Conservation (phyloP, 2,329 filamentous ascomycete genomes). For the Parascedosporium putredinis region DNA sequence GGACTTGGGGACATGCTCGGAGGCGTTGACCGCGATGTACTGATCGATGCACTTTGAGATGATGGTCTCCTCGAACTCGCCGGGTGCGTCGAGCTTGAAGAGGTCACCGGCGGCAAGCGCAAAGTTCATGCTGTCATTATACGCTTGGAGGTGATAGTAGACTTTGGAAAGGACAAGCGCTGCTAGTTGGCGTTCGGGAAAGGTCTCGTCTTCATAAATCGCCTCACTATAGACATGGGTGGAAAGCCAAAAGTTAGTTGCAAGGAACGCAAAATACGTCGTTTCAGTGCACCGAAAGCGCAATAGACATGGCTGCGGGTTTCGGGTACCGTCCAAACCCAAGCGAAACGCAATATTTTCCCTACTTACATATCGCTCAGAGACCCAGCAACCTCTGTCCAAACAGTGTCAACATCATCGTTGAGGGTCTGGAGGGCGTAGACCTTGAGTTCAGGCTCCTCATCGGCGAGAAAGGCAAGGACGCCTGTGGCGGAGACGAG, state of each 20-base stretch:
- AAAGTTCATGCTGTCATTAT: slow-evolving; percentile 99
- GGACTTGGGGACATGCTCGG: slow-evolving; percentile 35
- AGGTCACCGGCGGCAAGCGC: slow-evolving; percentile 89
- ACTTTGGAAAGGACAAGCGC: slow-evolving; percentile 94
- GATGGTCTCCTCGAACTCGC: slow-evolving; percentile 98
- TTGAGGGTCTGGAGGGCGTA: slow-evolving; percentile 94
- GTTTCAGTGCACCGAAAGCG: no score
- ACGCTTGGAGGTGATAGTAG: slow-evolving; percentile 97
- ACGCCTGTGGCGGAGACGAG: slow-evolving; percentile 90
- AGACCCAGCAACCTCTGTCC: slow-evolving; percentile 91
- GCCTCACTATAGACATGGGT: slow-evolving; percentile 60
- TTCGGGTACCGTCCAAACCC: no score
- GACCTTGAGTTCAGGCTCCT: slow-evolving; percentile 85
- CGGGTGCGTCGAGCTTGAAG: slow-evolving; percentile 81
- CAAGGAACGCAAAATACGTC: background rate
- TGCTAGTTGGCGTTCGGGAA: slow-evolving; percentile 86
- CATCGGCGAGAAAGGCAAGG: slow-evolving; percentile 88
- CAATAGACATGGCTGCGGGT: no score
- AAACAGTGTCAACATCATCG: slow-evolving; percentile 91
- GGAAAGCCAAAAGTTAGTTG: slow-evolving; percentile 8
- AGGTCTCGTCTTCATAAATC: slow-evolving; percentile 91
- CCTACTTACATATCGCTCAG: slow-evolving; percentile 75
- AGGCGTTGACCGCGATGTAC: slow-evolving; percentile 69
- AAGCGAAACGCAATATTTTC: background rate
- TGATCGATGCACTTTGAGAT: slow-evolving; percentile 97